phyloP scores from a whole-genome alignment of 176 grass and related monocot species.

The Eragrostis curvula region DNA sequence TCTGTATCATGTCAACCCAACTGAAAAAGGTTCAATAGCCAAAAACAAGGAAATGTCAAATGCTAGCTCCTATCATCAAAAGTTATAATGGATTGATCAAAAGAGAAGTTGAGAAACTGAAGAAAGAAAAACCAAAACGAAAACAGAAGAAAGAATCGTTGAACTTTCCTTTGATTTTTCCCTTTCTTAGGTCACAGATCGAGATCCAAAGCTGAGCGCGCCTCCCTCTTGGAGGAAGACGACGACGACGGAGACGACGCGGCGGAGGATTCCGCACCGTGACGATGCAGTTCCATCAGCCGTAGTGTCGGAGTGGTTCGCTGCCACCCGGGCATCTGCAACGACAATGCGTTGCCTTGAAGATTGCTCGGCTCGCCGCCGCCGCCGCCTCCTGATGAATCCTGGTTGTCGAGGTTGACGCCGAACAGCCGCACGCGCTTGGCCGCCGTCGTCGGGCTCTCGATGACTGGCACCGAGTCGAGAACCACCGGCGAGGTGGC shows the following conservation, averaged over 20 bases:
- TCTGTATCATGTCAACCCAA: slow-evolving; percentile 62
- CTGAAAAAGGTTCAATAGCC: slow-evolving; percentile 40
- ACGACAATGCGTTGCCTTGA: slow-evolving; percentile 39
- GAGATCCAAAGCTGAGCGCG: slow-evolving; percentile 84
- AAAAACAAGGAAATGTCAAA: slow-evolving; percentile 48
- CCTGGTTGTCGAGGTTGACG: slow-evolving; percentile 79
- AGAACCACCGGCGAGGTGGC: slow-evolving; percentile 50
- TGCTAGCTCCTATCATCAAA: slow-evolving; percentile 55
- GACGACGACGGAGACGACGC: slow-evolving; percentile 63
- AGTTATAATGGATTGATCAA: slow-evolving; percentile 50
- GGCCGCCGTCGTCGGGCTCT: slow-evolving; percentile 45
- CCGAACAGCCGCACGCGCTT: slow-evolving; percentile 96
- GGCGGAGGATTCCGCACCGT: slow-evolving; percentile 33
- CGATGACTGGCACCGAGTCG: slow-evolving; percentile 64
- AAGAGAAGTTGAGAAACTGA: slow-evolving; percentile 21
- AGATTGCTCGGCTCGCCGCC: slow-evolving; percentile 42
- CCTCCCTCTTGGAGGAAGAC: slow-evolving; percentile 68
- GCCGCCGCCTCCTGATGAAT: slow-evolving; percentile 34
- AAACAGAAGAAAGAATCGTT: slow-evolving; percentile 55
- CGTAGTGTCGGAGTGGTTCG: slow-evolving; percentile 48
- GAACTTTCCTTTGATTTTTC: slow-evolving; percentile 62
- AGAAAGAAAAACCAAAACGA: slow-evolving; percentile 32
- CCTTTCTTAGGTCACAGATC: slow-evolving; percentile 78
- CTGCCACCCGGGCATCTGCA: slow-evolving; percentile 58
- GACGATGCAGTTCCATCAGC: slow-evolving; percentile 53